phyloP scores from a whole-genome alignment of 345 rosid genomes.

The Noccaea caerulescens region DNA sequence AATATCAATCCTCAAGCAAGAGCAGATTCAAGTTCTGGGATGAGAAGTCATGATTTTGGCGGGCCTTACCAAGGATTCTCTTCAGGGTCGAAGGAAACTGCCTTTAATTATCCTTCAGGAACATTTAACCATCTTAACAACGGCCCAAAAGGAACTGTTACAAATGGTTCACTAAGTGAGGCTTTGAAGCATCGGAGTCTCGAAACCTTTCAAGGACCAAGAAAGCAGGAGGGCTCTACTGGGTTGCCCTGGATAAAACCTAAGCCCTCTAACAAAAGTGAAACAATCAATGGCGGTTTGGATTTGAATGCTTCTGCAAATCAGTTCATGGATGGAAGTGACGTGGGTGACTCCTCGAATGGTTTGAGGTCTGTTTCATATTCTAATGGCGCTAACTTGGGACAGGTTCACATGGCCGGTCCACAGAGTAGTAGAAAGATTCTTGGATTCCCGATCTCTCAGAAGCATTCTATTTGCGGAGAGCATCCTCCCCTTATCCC shows the following conservation, averaged over 20 bases:
- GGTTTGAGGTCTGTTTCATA: conserved; percentile 50
- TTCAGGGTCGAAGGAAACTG: conserved; percentile 54
- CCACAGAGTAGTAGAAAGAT: conserved; percentile 52
- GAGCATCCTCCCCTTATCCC: conserved; percentile 50
- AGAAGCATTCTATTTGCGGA: conserved; percentile 45
- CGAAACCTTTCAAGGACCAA: conserved; percentile 54
- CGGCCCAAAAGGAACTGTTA: conserved; percentile 31
- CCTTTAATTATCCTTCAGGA: conserved; percentile 19
- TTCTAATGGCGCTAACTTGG: conserved; percentile 47
- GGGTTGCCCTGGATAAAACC: conserved; percentile 75
- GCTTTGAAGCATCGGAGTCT: conserved; percentile 38
- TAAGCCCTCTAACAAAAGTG: conserved; percentile 49
- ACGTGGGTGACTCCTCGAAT: conserved; percentile 41
- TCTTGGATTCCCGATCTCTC: conserved; percentile 59
- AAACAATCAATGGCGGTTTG: conserved; percentile 42
- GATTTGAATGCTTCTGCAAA: conserved; percentile 54
- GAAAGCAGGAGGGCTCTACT: conserved; percentile 47
- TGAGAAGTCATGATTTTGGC: conserved; percentile 53
- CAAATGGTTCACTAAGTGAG: conserved; percentile 50
- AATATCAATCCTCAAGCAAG: conserved; percentile 50
- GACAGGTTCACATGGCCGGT: conserved; percentile 45
- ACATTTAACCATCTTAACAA: conserved; percentile 31
- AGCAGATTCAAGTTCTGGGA: conserved; percentile 52
- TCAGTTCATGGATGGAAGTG: conserved; percentile 46
- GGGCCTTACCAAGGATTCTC: conserved; percentile 60